A percentile compares a stretch with the other conserved stretches of the same genome.
These are phyloP conservation scores for Rubroboletus satanas DNA, from an alignment of 768 basidiomycete species.

Conservation along the genomic window DNA sequence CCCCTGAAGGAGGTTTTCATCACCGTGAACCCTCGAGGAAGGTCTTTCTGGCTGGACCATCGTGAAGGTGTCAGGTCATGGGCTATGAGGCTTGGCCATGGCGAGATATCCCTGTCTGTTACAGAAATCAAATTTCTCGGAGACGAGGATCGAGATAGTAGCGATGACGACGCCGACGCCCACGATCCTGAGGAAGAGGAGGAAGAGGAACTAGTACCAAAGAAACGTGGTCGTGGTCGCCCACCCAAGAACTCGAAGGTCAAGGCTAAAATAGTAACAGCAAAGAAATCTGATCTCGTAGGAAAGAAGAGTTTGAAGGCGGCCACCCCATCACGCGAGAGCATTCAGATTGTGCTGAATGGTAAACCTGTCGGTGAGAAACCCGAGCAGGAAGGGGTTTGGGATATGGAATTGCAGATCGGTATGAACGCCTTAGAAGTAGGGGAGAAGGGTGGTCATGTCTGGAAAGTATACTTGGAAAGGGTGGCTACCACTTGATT, in stretches of 20 bases:
- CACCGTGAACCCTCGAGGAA: slow-evolving; percentile 54
- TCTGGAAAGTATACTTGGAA: slow-evolving; percentile 70
- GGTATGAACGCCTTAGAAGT: slow-evolving; percentile 68
- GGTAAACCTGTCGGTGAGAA: slow-evolving; percentile 47
- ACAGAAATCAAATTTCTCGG: slow-evolving; percentile 50
- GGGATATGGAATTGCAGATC: slow-evolving; percentile 57
- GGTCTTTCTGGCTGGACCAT: slow-evolving; percentile 57
- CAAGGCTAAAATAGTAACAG: slow-evolving; percentile 30
- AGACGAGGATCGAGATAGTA: slow-evolving; percentile 58
- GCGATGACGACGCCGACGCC: slow-evolving; percentile 49
- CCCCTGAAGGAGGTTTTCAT: slow-evolving; percentile 53
- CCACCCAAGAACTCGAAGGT: slow-evolving; percentile 32
- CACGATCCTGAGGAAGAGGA: slow-evolving; percentile 44
- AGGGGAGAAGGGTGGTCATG: slow-evolving; percentile 63
- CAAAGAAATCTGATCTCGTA: slow-evolving; percentile 30
- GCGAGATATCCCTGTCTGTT: slow-evolving; percentile 55
- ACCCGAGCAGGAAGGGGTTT: slow-evolving; percentile 46
- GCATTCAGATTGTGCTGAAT: slow-evolving; percentile 63
- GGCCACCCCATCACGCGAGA: slow-evolving; percentile 36
- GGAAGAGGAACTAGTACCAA: slow-evolving; percentile 32
- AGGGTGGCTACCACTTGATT: slow-evolving; percentile 31
- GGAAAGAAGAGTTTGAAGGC: slow-evolving; percentile 48
- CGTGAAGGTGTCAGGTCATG: slow-evolving; percentile 72
- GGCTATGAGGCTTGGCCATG: slow-evolving; percentile 58
- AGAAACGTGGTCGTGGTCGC: slow-evolving; percentile 42